Percentiles rank a stretch among this genome's conserved stretches.
Evolutionary conservation across 2,329 filamentous ascomycete species (phyloP).

Genomic region (Fusarium pininemorale): DNA sequence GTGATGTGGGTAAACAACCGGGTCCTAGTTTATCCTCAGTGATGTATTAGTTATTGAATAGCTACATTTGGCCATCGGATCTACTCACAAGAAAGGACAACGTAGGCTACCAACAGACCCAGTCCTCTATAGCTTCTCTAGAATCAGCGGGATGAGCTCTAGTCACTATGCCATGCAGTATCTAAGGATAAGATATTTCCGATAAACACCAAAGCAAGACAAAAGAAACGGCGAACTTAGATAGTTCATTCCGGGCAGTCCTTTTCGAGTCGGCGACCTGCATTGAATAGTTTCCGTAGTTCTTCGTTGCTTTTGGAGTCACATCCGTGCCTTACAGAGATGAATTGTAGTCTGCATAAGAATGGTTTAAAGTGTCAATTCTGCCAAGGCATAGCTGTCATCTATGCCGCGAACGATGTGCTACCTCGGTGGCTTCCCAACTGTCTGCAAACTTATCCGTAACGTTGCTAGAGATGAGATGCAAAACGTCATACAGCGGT

Average conservation of each 20-base stretch:
- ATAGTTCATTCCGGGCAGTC: neutral
- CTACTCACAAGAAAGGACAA: neutral
- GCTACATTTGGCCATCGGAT: neutral
- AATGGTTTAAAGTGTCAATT: too few relatives aligned
- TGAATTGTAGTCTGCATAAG: accelerated
- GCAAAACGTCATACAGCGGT: neutral
- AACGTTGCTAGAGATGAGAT: neutral
- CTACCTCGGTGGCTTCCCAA: neutral
- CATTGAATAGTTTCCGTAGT: accelerated
- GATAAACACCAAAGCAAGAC: neutral
- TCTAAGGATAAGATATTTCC: neutral
- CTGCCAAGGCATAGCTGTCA: neutral
- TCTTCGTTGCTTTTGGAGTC: neutral
- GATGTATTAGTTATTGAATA: neutral
- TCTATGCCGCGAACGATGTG: neutral
- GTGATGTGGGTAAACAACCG: neutral
- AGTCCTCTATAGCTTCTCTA: neutral
- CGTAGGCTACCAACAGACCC: neutral
- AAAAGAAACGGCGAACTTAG: neutral
- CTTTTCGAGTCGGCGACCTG: neutral
- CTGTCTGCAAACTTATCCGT: neutral
- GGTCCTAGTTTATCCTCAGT: accelerated
- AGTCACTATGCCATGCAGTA: neutral
- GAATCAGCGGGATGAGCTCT: neutral
- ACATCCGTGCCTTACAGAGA: neutral